Evolutionary conservation across 345 rosid species (phyloP).

Genomic region (Arabis alpina): DNA sequence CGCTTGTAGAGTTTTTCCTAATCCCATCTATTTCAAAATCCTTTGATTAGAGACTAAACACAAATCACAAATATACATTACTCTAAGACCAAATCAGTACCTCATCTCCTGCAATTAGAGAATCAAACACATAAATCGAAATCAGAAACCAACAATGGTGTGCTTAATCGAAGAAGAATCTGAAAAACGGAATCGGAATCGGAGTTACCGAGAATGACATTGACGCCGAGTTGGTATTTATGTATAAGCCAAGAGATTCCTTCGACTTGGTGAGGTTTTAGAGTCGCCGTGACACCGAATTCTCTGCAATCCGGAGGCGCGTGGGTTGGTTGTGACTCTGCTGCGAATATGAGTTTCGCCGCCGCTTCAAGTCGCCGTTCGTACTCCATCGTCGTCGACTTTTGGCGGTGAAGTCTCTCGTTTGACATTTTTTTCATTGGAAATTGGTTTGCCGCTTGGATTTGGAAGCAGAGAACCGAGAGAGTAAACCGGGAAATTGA

Average conservation of each 20-base stretch:
- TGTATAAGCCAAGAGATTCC: conserved; percentile 83
- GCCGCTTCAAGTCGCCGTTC: conserved; percentile 67
- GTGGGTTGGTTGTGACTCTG: conserved; percentile 41
- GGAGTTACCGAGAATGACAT: conserved; percentile 66
- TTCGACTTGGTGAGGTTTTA: conserved; percentile 80
- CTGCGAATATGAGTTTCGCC: conserved; percentile 51
- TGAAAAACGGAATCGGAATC: neutral
- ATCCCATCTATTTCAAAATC: conserved; percentile 69
- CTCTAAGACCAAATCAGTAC: conserved; percentile 41
- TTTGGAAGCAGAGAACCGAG: conserved; percentile 1
- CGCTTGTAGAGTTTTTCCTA: conserved; percentile 93
- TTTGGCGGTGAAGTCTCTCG: conserved; percentile 38
- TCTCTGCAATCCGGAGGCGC: conserved; percentile 42
- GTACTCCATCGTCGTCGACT: conserved; percentile 55
- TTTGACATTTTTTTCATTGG: conserved; percentile 3
- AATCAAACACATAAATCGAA: conserved; percentile 12
- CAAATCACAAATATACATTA: conserved; percentile 21
- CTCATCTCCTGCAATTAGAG: conserved; percentile 74
- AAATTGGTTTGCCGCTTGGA: conserved; percentile 16
- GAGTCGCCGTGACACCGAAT: conserved; percentile 62
- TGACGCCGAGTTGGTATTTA: conserved; percentile 71
- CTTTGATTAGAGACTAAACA: conserved; percentile 17
- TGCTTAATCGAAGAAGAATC: conserved; percentile 2
- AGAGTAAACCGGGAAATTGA: neutral
- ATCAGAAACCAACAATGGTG: neutral